Conservation (phyloP, 1,284 basidiomycete species). For the Apiotrichum sp. region DNA sequence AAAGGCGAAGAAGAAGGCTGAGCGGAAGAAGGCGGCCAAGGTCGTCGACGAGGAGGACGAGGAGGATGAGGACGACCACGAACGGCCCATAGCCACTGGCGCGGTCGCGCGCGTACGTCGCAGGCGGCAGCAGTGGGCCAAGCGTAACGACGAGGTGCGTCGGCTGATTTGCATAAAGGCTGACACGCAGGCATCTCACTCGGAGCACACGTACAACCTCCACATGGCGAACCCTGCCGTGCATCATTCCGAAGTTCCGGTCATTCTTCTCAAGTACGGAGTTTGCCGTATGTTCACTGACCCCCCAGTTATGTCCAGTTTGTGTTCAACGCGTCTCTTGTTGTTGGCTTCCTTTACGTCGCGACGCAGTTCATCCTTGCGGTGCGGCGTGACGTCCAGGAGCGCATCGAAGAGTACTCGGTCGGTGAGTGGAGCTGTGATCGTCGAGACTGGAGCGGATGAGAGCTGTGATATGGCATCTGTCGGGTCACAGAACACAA, state of each 20-base stretch:
- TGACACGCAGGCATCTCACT: background rate
- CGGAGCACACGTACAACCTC: constrained; percentile 38
- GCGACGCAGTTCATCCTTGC: constrained; percentile 79
- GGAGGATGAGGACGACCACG: constrained; percentile 12
- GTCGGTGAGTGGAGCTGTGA: constrained; percentile 57
- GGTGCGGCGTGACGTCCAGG: constrained; percentile 81
- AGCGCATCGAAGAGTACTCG: constrained; percentile 81
- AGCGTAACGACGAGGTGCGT: constrained; percentile 35
- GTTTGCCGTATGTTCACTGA: constrained; percentile 8
- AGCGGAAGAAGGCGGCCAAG: constrained; percentile 1
- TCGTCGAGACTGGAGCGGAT: constrained; percentile 5
- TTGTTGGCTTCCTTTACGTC: constrained; percentile 77
- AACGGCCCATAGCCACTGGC: constrained; percentile 53
- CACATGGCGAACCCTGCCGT: constrained; percentile 36
- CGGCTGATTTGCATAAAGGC: background rate
- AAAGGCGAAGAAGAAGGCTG: constrained; percentile 1
- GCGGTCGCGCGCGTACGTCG: constrained; percentile 63
- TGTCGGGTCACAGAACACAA: too few species aligned
- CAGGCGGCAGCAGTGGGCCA: constrained; percentile 53
- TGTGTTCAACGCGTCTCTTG: constrained; percentile 84
- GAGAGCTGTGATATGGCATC: background rate
- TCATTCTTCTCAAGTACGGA: constrained; percentile 66
- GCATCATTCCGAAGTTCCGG: constrained; percentile 46
- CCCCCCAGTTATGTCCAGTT: constrained; percentile 76
- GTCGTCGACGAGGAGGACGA: constrained; percentile 1